These are phyloP conservation scores for Coffea humblotiana DNA, from an alignment of 305 asterid species.

Conservation along the genomic window DNA sequence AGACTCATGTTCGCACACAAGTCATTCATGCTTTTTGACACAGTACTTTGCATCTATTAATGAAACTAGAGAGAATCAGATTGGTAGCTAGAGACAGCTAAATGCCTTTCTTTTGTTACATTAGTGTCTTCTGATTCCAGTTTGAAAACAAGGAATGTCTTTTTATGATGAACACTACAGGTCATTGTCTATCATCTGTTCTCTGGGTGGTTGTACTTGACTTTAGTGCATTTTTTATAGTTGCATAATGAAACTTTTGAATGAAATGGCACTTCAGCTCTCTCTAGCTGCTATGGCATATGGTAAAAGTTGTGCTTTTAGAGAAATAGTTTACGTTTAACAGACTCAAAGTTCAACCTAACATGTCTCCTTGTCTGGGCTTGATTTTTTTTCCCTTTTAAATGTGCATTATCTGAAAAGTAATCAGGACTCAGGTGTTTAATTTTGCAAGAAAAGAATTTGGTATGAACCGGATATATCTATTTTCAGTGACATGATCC, in stretches of 20 bases:
- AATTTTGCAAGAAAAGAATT: constrained; percentile 56
- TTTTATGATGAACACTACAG: background rate
- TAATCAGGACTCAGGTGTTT: constrained; percentile 57
- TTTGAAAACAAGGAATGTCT: background rate
- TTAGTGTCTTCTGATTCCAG: background rate
- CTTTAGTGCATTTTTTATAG: background rate
- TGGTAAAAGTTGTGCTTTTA: background rate
- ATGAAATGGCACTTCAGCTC: constrained; percentile 2
- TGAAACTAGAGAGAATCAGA: background rate
- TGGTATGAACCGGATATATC: constrained; percentile 66
- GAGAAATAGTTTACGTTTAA: background rate
- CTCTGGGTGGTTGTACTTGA: background rate
- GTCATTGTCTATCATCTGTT: background rate
- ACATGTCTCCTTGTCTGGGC: constrained; percentile 1
- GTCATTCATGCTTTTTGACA: no score
- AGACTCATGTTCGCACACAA: no score
- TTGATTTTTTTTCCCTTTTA: constrained; percentile 3
- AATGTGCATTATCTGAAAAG: constrained; percentile 36
- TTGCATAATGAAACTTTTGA: background rate
- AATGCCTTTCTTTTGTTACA: background rate
- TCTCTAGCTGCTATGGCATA: background rate
- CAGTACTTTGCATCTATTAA: no score
- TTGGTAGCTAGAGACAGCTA: background rate
- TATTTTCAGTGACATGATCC: constrained; percentile 56
- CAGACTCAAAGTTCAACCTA: background rate